These are phyloP conservation scores for Exsudoporus floridanus DNA, from an alignment of 1,284 basidiomycete species.

Conservation along the genomic window DNA sequence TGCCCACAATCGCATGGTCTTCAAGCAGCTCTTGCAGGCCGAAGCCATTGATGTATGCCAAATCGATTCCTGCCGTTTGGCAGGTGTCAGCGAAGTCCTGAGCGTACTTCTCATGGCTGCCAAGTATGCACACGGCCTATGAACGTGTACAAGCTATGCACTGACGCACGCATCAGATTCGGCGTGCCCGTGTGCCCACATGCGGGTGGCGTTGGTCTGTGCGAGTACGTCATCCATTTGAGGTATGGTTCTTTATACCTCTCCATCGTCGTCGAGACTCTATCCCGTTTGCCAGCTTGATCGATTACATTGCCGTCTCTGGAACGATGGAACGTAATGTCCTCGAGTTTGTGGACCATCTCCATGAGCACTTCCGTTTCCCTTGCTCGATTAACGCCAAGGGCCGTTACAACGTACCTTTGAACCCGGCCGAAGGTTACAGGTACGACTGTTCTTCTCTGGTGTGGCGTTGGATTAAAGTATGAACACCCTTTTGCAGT, in stretches of 20 bases:
- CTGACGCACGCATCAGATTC: constrained; percentile 48
- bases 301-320: constrained; percentile 91
- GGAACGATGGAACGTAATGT: constrained; percentile 93
- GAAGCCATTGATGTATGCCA: constrained; percentile 89
- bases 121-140: constrained; percentile 52
- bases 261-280: background rate
- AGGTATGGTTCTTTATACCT: constrained; percentile 43
- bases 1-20: constrained; percentile 94
- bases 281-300: constrained; percentile 49
- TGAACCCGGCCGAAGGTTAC: constrained; percentile 66
- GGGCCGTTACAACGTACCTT: constrained; percentile 84
- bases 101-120: constrained; percentile 93
- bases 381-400: constrained; percentile 86
- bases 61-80: constrained; percentile 92
- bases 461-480: background rate
- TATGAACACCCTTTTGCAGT: constrained; percentile 36
- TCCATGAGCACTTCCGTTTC: constrained; percentile 91
- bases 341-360: constrained; percentile 84
- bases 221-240: constrained; percentile 89
- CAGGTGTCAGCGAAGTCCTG: constrained; percentile 91
- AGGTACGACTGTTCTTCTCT: constrained; percentile 44
- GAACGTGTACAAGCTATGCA: background rate
- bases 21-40: constrained; percentile 94
- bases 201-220: constrained; percentile 92
- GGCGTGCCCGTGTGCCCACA: constrained; percentile 91